Evolutionary conservation across 371 early-diverging fungal species (phyloP).

Genomic region (Umbelopsis sp.): DNA sequence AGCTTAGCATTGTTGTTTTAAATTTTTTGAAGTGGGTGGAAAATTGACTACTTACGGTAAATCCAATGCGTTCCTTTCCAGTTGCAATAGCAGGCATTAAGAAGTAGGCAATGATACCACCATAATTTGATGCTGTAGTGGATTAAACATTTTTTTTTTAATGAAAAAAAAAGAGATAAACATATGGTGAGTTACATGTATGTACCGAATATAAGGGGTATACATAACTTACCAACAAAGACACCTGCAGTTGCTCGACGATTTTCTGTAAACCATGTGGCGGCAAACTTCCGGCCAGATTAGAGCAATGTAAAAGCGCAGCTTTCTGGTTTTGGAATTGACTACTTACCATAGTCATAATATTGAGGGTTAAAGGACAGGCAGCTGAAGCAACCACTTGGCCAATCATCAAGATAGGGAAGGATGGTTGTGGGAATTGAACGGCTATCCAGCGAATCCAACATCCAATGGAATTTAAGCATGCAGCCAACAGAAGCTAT

Average conservation of each 20-base stretch:
- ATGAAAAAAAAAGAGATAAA: too few species aligned
- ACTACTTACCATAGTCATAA: conserved; percentile 51
- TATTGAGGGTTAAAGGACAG: conserved; percentile 65
- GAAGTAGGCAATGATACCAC: conserved; percentile 60
- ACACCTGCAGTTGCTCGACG: conserved; percentile 67
- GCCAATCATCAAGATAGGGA: conserved; percentile 57
- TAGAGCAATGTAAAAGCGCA: background rate
- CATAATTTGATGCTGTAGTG: conserved; percentile 46
- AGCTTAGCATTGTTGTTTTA: background rate
- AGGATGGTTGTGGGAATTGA: conserved; percentile 40
- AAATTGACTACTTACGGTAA: conserved; percentile 26
- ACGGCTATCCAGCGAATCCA: conserved; percentile 63
- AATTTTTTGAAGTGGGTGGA: background rate
- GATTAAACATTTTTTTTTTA: too few species aligned
- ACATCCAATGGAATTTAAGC: conserved; percentile 55
- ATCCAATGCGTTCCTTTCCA: conserved; percentile 35
- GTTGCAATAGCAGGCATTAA: conserved; percentile 57
- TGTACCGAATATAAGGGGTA: background rate
- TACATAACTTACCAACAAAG: conserved; percentile 44
- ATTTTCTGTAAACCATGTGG: conserved; percentile 69
- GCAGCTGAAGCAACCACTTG: conserved; percentile 64
- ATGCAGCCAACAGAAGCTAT: conserved; percentile 52
- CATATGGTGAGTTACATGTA: too few species aligned
- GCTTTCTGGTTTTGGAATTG: background rate
- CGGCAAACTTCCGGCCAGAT: conserved; percentile 46